These are phyloP conservation scores for Gnomoniopsis sp. DNA, from an alignment of 2,329 filamentous ascomycete species.

Conservation along the genomic window DNA sequence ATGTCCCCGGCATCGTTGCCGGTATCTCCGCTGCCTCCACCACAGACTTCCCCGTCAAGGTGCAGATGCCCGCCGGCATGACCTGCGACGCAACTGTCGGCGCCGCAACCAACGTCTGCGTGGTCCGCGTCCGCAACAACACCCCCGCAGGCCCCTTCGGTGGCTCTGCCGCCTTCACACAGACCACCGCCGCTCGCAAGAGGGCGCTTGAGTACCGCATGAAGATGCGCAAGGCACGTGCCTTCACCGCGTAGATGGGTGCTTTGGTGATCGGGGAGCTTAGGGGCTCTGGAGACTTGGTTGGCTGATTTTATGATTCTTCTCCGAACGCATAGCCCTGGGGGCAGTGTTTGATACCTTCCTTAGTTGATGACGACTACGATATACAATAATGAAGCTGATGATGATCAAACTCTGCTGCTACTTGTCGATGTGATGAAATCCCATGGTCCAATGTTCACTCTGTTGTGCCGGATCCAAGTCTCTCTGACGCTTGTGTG, in stretches of 20 bases:
- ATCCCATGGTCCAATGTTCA: not conserved
- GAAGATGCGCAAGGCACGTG: conserved; percentile 27
- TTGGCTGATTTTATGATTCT: conserved; percentile 3
- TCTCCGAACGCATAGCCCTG: conserved; percentile 7
- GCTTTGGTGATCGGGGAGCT: not conserved
- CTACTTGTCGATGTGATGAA: conserved; percentile 8
- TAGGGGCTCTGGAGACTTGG: not conserved
- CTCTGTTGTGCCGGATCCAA: not conserved
- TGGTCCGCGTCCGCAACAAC: conserved; percentile 61
- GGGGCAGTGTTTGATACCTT: conserved; percentile 10
- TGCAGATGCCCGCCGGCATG: conserved; percentile 63
- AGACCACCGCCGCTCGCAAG: conserved; percentile 57
- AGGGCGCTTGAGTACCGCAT: conserved; percentile 54
- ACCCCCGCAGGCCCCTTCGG: conserved; percentile 64
- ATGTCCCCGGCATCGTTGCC: conserved; percentile 49
- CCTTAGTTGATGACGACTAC: conserved; percentile 8
- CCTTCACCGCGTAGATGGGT: not conserved
- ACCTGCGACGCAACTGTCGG: conserved; percentile 59
- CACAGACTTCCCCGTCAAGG: conserved; percentile 53
- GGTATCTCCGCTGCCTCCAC: conserved; percentile 49
- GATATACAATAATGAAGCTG: not conserved
- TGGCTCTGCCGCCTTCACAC: conserved; percentile 63
- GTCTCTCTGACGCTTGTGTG: too few relatives aligned
- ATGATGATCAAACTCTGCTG: not conserved
- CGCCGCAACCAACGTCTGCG: conserved; percentile 59